A percentile compares a stretch with the other conserved stretches of the same genome.
These are phyloP conservation scores for Trametopsis cervina DNA, from an alignment of 768 basidiomycete species.

Conservation along the genomic window DNA sequence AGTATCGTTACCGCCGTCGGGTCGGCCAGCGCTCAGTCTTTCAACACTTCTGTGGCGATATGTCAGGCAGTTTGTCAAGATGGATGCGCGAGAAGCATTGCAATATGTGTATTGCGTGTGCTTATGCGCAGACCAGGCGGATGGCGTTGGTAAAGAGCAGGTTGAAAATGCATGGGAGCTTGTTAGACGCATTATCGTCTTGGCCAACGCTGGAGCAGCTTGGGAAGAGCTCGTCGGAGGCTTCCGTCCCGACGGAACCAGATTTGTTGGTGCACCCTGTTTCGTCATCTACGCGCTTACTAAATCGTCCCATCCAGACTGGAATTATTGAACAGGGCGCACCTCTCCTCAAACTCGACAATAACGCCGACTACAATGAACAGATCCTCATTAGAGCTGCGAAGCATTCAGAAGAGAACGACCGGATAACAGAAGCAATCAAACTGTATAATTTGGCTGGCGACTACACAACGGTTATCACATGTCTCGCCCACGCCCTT, in stretches of 20 bases:
- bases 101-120: conserved; percentile 91
- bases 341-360: conserved; percentile 63
- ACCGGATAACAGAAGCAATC: conserved; percentile 84
- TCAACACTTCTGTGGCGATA: conserved; percentile 89
- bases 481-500: conserved; percentile 80
- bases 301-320: conserved; percentile 38
- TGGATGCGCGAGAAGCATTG: conserved; percentile 89
- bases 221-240: conserved; percentile 97
- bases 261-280: conserved; percentile 53
- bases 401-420: conserved; percentile 72
- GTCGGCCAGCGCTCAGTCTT: conserved; percentile 69
- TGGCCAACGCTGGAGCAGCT: conserved; percentile 68
- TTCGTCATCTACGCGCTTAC: too few species aligned
- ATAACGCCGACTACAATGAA: conserved; percentile 64
- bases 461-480: conserved; percentile 81
- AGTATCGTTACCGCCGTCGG: conserved; percentile 69
- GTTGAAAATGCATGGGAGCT: conserved; percentile 77
- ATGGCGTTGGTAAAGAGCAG: conserved; percentile 76
- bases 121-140: conserved; percentile 65
- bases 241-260: conserved; percentile 82
- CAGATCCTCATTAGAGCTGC: conserved; percentile 83
- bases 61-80: conserved; percentile 83
- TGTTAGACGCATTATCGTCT: conserved; percentile 68
- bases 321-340: conserved; percentile 86
- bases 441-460: conserved; percentile 94